Conservation (phyloP, 2,329 filamentous ascomycete species). For the Fusarium fracticaudum region DNA sequence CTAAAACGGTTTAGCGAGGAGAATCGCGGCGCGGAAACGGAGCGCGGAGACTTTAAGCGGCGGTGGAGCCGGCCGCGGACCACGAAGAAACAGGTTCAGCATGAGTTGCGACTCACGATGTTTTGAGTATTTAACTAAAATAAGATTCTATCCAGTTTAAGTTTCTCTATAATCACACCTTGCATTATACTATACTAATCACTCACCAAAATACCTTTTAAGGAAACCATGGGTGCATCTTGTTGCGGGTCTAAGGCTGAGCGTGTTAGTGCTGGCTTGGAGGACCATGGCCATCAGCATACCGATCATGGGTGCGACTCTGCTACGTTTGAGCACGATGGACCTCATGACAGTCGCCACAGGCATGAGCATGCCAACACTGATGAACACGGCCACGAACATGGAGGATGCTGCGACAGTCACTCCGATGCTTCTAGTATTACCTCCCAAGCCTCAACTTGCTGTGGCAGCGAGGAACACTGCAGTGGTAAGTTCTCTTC, state of each 20-base stretch:
- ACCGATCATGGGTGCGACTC: rapidly evolving
- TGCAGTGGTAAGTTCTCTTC: not conserved
- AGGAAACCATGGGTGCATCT: not conserved
- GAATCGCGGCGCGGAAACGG: conserved; percentile 9
- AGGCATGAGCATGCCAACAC: no score
- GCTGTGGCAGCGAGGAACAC: conserved; percentile 5
- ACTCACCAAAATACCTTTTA: rapidly evolving
- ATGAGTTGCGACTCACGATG: not conserved
- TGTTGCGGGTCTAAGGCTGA: conserved; percentile 3
- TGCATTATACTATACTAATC: rapidly evolving
- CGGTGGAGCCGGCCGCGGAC: conserved; percentile 1
- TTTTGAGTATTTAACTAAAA: not conserved
- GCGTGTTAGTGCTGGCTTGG: not conserved
- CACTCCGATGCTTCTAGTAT: not conserved
- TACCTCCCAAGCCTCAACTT: not conserved
- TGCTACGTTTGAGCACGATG: rapidly evolving
- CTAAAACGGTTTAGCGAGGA: not conserved
- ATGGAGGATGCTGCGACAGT: not conserved
- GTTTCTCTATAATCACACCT: no score
- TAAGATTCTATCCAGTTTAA: not conserved
- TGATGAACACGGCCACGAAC: rapidly evolving
- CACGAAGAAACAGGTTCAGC: not conserved
- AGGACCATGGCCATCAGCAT: rapidly evolving
- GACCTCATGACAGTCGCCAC: no score
- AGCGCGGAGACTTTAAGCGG: conserved; percentile 3